phyloP scores from a whole-genome alignment of 495 filamentous ascomycete species.

The Chaetomidium leptoderma region DNA sequence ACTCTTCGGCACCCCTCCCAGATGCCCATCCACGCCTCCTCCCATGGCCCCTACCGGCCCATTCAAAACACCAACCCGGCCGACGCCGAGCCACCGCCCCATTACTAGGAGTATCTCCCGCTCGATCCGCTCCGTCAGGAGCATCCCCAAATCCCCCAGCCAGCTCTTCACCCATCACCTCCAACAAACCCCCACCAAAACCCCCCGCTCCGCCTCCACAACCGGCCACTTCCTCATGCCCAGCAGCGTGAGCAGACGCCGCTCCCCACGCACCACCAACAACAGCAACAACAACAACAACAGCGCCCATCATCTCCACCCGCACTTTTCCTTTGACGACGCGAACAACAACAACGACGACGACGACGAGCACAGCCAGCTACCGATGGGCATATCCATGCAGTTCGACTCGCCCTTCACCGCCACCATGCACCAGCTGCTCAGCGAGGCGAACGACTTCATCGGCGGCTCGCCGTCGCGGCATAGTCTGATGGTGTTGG shows the following conservation, averaged over 20 bases:
- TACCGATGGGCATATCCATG: slow-evolving; percentile 8
- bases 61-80: slow-evolving; percentile 55
- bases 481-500: slow-evolving; percentile 24
- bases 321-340: slow-evolving; percentile 31
- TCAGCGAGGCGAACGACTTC: slow-evolving; percentile 52
- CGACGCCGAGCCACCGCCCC: slow-evolving; percentile 54
- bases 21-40: slow-evolving; percentile 60
- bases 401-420: slow-evolving; percentile 55
- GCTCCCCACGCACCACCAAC: slow-evolving; percentile 34
- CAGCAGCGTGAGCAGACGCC: slow-evolving; percentile 33
- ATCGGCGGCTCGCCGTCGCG: slow-evolving; percentile 35
- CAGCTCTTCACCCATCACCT: slow-evolving; percentile 31
- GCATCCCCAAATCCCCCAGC: slow-evolving; percentile 35
- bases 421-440: slow-evolving; percentile 54
- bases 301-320: slow-evolving; percentile 18
- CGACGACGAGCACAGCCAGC: slow-evolving; percentile 12
- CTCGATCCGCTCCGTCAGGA: slow-evolving; percentile 44
- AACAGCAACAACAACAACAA: slow-evolving; percentile 17
- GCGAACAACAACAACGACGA: slow-evolving; percentile 24
- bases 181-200: slow-evolving; percentile 43
- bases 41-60: slow-evolving; percentile 46
- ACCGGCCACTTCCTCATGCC: slow-evolving; percentile 18
- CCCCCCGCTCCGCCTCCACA: slow-evolving; percentile 33
- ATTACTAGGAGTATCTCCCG: slow-evolving; percentile 53
- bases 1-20: slow-evolving; percentile 52